A percentile compares a stretch with the other conserved stretches of the same genome.
Evolutionary conservation across 2,329 filamentous ascomycete species (phyloP).

Genomic region (Xylaria sp.): DNA sequence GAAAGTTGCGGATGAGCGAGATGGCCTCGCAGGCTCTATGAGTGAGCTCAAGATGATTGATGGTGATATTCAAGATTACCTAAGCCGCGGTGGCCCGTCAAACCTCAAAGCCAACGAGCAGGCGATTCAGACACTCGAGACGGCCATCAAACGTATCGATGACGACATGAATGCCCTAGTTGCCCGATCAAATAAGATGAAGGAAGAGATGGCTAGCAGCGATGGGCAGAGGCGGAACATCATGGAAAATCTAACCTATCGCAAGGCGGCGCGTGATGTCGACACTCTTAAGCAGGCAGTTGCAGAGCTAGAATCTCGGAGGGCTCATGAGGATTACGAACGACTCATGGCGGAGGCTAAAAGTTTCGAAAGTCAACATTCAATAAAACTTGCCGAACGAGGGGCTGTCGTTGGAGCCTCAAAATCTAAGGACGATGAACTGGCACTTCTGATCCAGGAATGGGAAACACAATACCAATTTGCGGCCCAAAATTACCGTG

Average conservation of each 20-base stretch:
- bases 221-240: conserved; percentile 87
- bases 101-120: conserved; percentile 73
- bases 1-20: conserved; percentile 71
- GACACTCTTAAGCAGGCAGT: conserved; percentile 73
- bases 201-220: conserved; percentile 77
- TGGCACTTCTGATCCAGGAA: conserved; percentile 73
- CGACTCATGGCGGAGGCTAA: conserved; percentile 73
- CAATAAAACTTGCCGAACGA: conserved; percentile 73
- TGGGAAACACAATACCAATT: conserved; percentile 88
- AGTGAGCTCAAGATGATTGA: conserved; percentile 78
- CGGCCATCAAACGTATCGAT: conserved; percentile 68
- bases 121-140: conserved; percentile 71
- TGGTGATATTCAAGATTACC: conserved; percentile 78
- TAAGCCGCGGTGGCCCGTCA: conserved; percentile 73
- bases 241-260: conserved; percentile 84
- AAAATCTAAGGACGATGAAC: conserved; percentile 83
- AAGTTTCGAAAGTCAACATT: conserved; percentile 69
- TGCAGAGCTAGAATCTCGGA: conserved; percentile 72
- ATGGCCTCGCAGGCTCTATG: conserved; percentile 73
- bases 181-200: conserved; percentile 75
- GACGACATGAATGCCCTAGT: conserved; percentile 70
- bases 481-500: conserved; percentile 79
- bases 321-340: conserved; percentile 82
- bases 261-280: conserved; percentile 73
- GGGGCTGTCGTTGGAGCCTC: conserved; percentile 77